Conservation (phyloP, 75 land plant genomes). For the Isoetes taiwanensis region DNA sequence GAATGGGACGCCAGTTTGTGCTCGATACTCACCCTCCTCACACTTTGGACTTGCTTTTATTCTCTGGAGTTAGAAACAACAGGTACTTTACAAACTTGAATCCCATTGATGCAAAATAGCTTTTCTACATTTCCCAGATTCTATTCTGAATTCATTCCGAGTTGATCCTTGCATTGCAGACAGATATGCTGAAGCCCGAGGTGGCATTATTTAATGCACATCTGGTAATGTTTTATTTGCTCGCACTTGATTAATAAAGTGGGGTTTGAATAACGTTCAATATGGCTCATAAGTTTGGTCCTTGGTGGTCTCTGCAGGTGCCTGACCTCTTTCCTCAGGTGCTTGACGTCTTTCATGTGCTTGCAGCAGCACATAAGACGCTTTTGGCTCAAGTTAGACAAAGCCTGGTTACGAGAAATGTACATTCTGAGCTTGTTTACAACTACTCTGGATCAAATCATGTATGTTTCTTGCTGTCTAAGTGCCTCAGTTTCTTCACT, state of each 20-base stretch:
- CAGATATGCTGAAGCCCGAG: slow-evolving; percentile 68
- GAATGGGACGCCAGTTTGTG: too few species aligned
- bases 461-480: too few species aligned
- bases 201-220: slow-evolving; percentile 74
- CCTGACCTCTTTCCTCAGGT: slow-evolving; percentile 29
- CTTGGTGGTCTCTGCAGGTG: neutral
- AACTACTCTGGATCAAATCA: slow-evolving; percentile 94
- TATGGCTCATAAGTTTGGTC: neutral
- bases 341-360: slow-evolving; percentile 69
- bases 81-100: too few species aligned
- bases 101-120: too few species aligned
- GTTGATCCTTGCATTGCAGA: slow-evolving; percentile 57
- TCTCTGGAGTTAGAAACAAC: slow-evolving; percentile 67
- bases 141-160: slow-evolving; percentile 36
- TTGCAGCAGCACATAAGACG: slow-evolving; percentile 85
- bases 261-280: too few species aligned
- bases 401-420: slow-evolving; percentile 53
- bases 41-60: slow-evolving; percentile 55
- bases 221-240: too few species aligned
- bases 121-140: too few species aligned
- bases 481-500: too few species aligned
- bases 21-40: slow-evolving; percentile 32
- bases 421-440: slow-evolving; percentile 88
- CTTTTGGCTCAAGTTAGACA: slow-evolving; percentile 54
- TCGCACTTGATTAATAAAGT: too few species aligned